A percentile compares a stretch with the other conserved stretches of the same genome.
Conservation (phyloP, 1,284 basidiomycete genomes). For the Neonothopanus nambi region DNA sequence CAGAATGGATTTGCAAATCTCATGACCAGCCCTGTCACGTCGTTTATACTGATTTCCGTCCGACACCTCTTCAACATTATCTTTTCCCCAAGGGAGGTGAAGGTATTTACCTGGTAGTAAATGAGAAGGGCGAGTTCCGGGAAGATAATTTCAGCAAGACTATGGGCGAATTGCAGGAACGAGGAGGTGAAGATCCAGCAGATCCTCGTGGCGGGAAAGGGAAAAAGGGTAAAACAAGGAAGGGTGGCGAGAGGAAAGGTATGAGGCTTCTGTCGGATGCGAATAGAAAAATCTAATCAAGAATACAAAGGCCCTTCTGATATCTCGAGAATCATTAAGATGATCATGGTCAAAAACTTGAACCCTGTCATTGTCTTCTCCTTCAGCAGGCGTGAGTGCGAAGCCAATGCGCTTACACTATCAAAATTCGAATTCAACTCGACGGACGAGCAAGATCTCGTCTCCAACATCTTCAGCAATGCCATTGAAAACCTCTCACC, state of each 20-base stretch:
- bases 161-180: conserved; percentile 90
- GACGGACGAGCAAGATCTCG: conserved; percentile 89
- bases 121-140: conserved; percentile 95
- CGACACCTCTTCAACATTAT: conserved; percentile 97
- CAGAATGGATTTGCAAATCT: conserved; percentile 97
- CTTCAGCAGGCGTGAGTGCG: conserved; percentile 98
- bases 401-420: conserved; percentile 88
- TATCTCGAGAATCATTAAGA: conserved; percentile 97
- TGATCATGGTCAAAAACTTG: conserved; percentile 98
- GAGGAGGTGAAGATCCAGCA: conserved; percentile 90
- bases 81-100: conserved; percentile 96
- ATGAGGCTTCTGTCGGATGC: conserved; percentile 17
- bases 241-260: conserved; percentile 93
- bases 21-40: conserved; percentile 99
- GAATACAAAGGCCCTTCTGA: conserved; percentile 88
- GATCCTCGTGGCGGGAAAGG: conserved; percentile 82
- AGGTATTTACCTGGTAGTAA: conserved; percentile 97
- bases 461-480: conserved; percentile 91
- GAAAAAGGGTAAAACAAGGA: conserved; percentile 86
- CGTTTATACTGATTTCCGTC: conserved; percentile 98
- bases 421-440: conserved; percentile 97
- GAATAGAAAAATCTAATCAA: conserved; percentile 8
- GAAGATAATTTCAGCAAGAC: conserved; percentile 99
- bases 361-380: conserved; percentile 99
- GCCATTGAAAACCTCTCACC: conserved; percentile 89